A percentile compares a stretch with the other conserved stretches of the same genome.
Evolutionary conservation across 2,329 filamentous ascomycete species (phyloP).

Genomic region (Paecilomyces sp.): DNA sequence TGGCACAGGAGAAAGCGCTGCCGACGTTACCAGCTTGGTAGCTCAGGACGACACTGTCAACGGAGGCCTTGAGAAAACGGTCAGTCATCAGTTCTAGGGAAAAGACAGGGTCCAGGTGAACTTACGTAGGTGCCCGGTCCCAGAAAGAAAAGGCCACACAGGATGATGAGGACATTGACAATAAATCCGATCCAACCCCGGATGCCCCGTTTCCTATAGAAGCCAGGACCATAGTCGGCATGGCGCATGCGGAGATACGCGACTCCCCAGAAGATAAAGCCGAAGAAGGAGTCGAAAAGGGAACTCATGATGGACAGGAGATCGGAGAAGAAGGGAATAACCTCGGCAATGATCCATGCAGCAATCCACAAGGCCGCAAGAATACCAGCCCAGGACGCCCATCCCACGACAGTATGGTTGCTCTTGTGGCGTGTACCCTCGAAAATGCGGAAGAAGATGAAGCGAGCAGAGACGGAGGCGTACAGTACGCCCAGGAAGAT

Average conservation of each 20-base stretch:
- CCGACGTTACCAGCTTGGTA: slow-evolving; percentile 60
- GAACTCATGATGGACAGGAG: slow-evolving; percentile 53
- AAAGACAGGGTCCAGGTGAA: slow-evolving; percentile 22
- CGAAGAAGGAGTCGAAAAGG: slow-evolving; percentile 72
- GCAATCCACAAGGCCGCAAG: slow-evolving; percentile 61
- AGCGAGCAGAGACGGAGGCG: slow-evolving; percentile 80
- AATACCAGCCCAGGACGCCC: slow-evolving; percentile 70
- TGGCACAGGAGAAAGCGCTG: slow-evolving; percentile 66
- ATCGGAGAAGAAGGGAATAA: slow-evolving; percentile 89
- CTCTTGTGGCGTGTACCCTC: slow-evolving; percentile 71
- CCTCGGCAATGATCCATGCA: slow-evolving; percentile 87
- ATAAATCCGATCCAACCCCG: slow-evolving; percentile 36
- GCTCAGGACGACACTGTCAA: slow-evolving; percentile 52
- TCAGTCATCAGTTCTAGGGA: slow-evolving; percentile 23
- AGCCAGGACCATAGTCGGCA: slow-evolving; percentile 32
- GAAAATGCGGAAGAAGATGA: slow-evolving; percentile 87
- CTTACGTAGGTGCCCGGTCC: slow-evolving; percentile 69
- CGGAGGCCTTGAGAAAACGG: slow-evolving; percentile 25
- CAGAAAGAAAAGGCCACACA: slow-evolving; percentile 73
- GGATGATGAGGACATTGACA: slow-evolving; percentile 66
- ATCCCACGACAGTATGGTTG: slow-evolving; percentile 73
- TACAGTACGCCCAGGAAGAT: slow-evolving; percentile 90
- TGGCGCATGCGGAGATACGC: slow-evolving; percentile 40
- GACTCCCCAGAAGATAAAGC: slow-evolving; percentile 76
- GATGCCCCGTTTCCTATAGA: slow-evolving; percentile 34